Evolutionary conservation across 2,329 filamentous ascomycete species (phyloP), one percentile per base, ranked within the genome.

Genomic region (Colletotrichum cuscutae): DNA sequence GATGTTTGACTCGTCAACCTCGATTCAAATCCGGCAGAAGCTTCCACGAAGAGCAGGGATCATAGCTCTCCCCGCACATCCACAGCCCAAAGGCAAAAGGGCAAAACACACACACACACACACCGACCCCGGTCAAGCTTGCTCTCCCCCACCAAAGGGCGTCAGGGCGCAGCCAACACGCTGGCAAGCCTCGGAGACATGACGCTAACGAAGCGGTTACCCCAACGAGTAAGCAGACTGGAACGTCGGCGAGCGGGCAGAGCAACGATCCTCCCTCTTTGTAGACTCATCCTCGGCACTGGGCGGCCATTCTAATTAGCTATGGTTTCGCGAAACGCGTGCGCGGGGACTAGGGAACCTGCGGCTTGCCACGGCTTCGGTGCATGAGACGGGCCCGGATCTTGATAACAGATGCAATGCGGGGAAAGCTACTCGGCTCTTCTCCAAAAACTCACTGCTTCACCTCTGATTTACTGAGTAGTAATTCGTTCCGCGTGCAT

Each of bases 121-220:
- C 15, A 6, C n/a, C 8, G 19, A 49, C 42, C 42, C 42, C 42
- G 42, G 42, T 49, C 42, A 49, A 49, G 42, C 35, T 60, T 35
- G 32, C 32, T 49, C 30, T 6, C 3, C 42, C 13, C 3, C 19
- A 12, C 46, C 22, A 28, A 61, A 28, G 35, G 24, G 12, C 22
- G 24, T n/a, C 35, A 46, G 37, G 26, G 46, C 64, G 30, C 70
- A 57, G 54, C 60, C 46, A 56, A 35, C 53, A 22, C 49, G n/a
- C 24, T 42, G 46, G 26, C 53, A 28, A 58, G n/a, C 24, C 30
- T 11, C 15, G 32, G 6, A 57, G 52, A 22, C 5, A 26, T 46
- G 54, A 28, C 65, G 60, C 60, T 71, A 71, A 65, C 61, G 71
- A 57, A 57, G 13, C 54, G 56, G 28, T 70, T 71, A 73, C 71